Evolutionary conservation across 331 rosid species (phyloP), one percentile per base, ranked within the genome.

Genomic region (Quercus tomentella): DNA sequence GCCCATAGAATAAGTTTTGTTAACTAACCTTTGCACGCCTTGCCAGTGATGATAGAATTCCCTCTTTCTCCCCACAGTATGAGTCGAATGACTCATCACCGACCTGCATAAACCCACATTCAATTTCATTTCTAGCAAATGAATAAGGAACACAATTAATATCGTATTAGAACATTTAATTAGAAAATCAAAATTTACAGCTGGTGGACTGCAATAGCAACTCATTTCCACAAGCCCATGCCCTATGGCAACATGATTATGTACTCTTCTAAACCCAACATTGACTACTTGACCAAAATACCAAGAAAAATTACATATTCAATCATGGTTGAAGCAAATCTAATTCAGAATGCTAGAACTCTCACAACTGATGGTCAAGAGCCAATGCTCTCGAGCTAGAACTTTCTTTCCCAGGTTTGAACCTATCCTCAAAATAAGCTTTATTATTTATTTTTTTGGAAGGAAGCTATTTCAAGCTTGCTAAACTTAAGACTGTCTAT

Each of bases 21-120:
- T 22, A 74, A 77, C 94, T 57, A 72, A 96, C 99, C 98, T 89
- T 87, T 58, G 99, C 99, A 75, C 98, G 99, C 82, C 81, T 88
- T 49, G 89, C 88, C 33, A 96, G 93, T 63, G 99, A 96, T 7
- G 88, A 82, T 61, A 96, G 82, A 43, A 96, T 96, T 80, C 89
- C 92, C 25, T 83, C 91, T 82, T 78, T 96, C 91, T 96, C 99
- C 22, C 89, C 86, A 72, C 52, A 17, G 84, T 82, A 93, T 23
- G 90, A 86, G 43, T 96, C 97, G 31, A 84, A 93, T 57, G 98
- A 93, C 82, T 87, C 93, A 23, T 96, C 99, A 81, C 99, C 98
- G 62, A 88, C 97, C 99, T 96, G 93, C 87, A 80, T 25, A 71
- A 18, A 73, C 67, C 49, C 80, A 86, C 80, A 86, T 81, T 20